Evolutionary conservation across 192 early-diverging fungal species (phyloP).

Genomic region (Coemansia umbellata): DNA sequence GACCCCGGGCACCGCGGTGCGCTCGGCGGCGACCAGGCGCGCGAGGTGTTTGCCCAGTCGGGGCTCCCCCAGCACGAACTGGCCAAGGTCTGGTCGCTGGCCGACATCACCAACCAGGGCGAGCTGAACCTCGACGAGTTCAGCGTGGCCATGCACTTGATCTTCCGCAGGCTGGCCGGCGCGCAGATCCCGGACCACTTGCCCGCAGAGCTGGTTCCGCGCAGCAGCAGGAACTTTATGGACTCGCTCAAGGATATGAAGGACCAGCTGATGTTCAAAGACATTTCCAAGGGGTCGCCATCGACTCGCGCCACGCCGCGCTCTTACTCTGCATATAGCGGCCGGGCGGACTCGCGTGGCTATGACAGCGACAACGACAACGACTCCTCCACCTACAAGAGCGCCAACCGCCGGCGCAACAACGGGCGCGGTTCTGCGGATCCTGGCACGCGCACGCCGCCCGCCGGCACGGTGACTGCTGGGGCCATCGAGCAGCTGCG

Average conservation of each 20-base stretch:
- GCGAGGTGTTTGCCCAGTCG: slow-evolving; percentile 59
- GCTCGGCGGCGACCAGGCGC: slow-evolving; percentile 53
- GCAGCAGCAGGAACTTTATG: slow-evolving; percentile 77
- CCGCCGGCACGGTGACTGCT: neutral
- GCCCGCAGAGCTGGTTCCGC: slow-evolving; percentile 83
- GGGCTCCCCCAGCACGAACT: slow-evolving; percentile 51
- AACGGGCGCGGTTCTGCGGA: slow-evolving; percentile 6
- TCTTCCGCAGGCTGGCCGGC: slow-evolving; percentile 83
- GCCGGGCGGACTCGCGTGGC: neutral
- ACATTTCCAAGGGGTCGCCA: neutral
- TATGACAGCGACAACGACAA: slow-evolving; percentile 9
- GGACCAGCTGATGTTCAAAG: slow-evolving; percentile 42
- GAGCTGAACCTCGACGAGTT: slow-evolving; percentile 95
- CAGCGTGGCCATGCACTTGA: slow-evolving; percentile 94
- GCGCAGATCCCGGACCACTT: slow-evolving; percentile 72
- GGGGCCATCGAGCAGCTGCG: slow-evolving; percentile 41
- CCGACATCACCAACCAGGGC: slow-evolving; percentile 55
- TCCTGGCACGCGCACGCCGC: slow-evolving; percentile 4
- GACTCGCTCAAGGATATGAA: slow-evolving; percentile 53
- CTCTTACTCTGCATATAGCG: neutral
- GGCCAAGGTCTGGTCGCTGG: slow-evolving; percentile 53
- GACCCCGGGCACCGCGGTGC: slow-evolving; percentile 50
- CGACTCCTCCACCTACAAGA: slow-evolving; percentile 17
- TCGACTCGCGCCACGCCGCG: neutral
- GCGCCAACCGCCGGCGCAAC: slow-evolving; percentile 31